Base-by-base conservation (phyloP, 2,329 filamentous ascomycete genomes). In the Phyllosticta paracitricarpa region DNA sequence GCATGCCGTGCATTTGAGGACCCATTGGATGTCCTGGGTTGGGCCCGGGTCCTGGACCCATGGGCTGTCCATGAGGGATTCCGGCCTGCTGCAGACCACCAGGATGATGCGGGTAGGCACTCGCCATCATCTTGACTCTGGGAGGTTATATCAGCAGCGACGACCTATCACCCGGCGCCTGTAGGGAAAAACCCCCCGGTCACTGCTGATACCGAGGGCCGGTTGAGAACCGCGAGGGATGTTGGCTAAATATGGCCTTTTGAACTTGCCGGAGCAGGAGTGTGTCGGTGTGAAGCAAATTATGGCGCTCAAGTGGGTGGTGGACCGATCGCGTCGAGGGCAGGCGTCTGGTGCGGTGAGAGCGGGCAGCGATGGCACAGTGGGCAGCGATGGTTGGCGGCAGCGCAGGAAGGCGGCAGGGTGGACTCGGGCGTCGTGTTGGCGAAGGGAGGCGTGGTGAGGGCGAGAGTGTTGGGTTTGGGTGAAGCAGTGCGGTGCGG, bases 51-150 rank as follows among this genome's bases (percentile, higher is more conserved):
- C 84, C 84, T 51, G 82, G 79, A 65, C 78, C 81, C 78, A 85
- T 84, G 64, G 82, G 82, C 67, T 86, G 84, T 58, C 81, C 83
- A 65, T 83, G 83, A 65, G 83, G 82, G 66, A 88, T 84, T 66
- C 85, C 86, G 65, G 87, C 86, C 72, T 89, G 86, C 68, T 85
- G 87, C 84, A 91, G 88, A 71, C 79, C 84, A 69, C 80, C 83
- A 66, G 86, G 85, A 77, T 89, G 80, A 72, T 81, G 86, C 74
- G 86, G 85, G 70, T 85, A 89, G 70, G 82, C 79, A 64, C 86
- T 82, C 54, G 71, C 69, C 87, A 90, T 90, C 86, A 88, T 89
- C 72, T 75, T 81, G 72, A 65, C 68, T 51, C 48, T 62, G 24
- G 9, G 28, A 62, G 60, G 30, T 28, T 57, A 61, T 55, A 56